phyloP scores from a whole-genome alignment of 1,284 basidiomycete genomes.

The Apiotrichum laibachii region DNA sequence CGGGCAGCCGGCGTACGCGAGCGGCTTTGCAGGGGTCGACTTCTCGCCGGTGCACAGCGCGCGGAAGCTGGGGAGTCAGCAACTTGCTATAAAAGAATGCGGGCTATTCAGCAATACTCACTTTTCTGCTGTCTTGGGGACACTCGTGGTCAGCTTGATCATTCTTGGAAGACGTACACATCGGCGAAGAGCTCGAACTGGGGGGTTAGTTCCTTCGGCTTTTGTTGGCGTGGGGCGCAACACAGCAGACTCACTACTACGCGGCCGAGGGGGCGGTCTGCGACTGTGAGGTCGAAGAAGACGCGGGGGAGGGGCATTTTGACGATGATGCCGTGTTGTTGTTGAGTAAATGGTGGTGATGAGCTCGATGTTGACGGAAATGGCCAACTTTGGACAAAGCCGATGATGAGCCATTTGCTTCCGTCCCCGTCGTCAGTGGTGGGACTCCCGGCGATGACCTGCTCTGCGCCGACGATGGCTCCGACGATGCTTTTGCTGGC shows the following conservation, averaged over 20 bases:
- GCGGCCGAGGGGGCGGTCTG: conserved; percentile 58
- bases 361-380: neutral
- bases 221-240: neutral
- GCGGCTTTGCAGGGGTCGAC: conserved; percentile 63
- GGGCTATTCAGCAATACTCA: conserved; percentile 43
- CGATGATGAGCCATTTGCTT: too few species aligned
- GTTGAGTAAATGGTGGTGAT: neutral
- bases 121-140: conserved; percentile 85
- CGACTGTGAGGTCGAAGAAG: conserved; percentile 73
- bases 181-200: conserved; percentile 76
- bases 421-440: too few species aligned
- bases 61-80: conserved; percentile 65
- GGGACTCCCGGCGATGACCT: too few species aligned
- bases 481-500: too few species aligned
- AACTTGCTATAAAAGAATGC: conserved; percentile 7
- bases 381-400: too few species aligned
- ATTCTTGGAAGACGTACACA: conserved; percentile 31
- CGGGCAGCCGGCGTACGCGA: conserved; percentile 77
- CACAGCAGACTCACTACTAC: conserved; percentile 56
- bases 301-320: conserved; percentile 49
- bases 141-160: conserved; percentile 50
- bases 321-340: neutral
- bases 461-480: too few species aligned
- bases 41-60: conserved; percentile 84
- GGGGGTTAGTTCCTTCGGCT: conserved; percentile 45